Evolutionary conservation across 2,329 filamentous ascomycete genomes (phyloP).

Genomic region (Cylindrodendrum hubeiense): DNA sequence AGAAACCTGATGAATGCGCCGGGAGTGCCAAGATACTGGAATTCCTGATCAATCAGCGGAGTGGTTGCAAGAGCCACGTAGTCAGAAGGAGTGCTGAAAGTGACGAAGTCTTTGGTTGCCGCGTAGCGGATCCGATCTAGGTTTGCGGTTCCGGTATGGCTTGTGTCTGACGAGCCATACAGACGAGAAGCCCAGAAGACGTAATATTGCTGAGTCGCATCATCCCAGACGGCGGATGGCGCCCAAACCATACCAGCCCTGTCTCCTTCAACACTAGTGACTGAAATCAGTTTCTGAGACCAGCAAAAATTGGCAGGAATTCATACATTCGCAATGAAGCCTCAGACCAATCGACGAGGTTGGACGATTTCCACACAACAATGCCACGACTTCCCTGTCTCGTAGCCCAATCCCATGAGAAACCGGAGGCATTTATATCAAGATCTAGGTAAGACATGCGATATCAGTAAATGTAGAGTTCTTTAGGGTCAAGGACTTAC

Average conservation of each 20-base stretch:
- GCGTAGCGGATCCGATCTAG: conserved; percentile 61
- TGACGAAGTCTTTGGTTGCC: conserved; percentile 63
- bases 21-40: conserved; percentile 56
- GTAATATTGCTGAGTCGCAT: conserved; percentile 54
- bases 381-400: conserved; percentile 51
- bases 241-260: conserved; percentile 55
- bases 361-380: conserved; percentile 52
- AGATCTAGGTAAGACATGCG: conserved; percentile 42
- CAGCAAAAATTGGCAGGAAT: background rate
- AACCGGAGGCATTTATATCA: conserved; percentile 50
- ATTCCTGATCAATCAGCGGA: conserved; percentile 63
- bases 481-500: conserved; percentile 33
- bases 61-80: conserved; percentile 56
- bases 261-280: conserved; percentile 46
- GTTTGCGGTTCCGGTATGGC: conserved; percentile 57
- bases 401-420: conserved; percentile 52
- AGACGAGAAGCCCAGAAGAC: conserved; percentile 62
- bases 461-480: background rate
- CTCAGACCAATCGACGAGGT: conserved; percentile 51
- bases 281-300: background rate
- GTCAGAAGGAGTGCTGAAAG: conserved; percentile 58
- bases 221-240: conserved; percentile 52
- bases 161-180: conserved; percentile 56
- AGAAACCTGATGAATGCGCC: conserved; percentile 60
- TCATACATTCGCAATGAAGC: conserved; percentile 17